These are phyloP conservation scores for Penicillium sp. DNA, from an alignment of 2,329 filamentous ascomycete species.

Conservation along the genomic window DNA sequence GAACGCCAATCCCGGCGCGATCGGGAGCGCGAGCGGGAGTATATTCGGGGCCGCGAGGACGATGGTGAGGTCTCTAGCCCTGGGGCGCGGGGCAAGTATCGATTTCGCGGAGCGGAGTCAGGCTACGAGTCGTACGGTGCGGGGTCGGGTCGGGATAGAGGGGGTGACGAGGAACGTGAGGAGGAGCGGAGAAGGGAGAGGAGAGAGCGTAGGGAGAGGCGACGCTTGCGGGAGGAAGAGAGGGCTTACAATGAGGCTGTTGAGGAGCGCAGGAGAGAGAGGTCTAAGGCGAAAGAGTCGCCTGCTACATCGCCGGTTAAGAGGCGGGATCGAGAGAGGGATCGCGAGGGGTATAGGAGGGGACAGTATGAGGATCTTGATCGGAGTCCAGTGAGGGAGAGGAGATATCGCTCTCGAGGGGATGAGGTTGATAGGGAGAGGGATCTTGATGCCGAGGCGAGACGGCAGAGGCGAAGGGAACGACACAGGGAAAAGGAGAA, in stretches of 20 bases:
- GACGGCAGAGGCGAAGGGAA: conserved; percentile 28
- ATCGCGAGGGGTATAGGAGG: conserved; percentile 38
- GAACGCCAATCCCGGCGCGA: neutral
- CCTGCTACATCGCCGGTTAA: conserved; percentile 42
- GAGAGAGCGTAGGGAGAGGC: conserved; percentile 26
- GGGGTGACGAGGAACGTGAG: conserved; percentile 20
- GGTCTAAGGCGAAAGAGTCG: conserved; percentile 40
- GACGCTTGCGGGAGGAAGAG: conserved; percentile 25
- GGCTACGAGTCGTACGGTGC: conserved; percentile 30
- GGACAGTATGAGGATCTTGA: conserved; percentile 33
- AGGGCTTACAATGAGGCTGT: conserved; percentile 27
- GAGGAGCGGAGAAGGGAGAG: conserved; percentile 23
- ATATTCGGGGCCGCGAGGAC: conserved; percentile 22
- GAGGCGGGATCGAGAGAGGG: conserved; percentile 36
- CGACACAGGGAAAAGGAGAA: conserved; percentile 28
- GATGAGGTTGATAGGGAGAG: conserved; percentile 17
- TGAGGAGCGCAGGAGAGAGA: conserved; percentile 27
- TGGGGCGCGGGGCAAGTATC: conserved; percentile 21
- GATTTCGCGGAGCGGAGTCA: conserved; percentile 22
- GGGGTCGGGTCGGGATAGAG: conserved; percentile 21
- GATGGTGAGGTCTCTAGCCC: conserved; percentile 23
- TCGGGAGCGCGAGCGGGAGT: conserved; percentile 21
- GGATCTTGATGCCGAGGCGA: conserved; percentile 26
- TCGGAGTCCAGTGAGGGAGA: conserved; percentile 28
- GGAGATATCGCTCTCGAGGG: conserved; percentile 19